These are phyloP conservation scores for Rhodotorula sp. DNA, from an alignment of 1,284 basidiomycete species.

Conservation along the genomic window DNA sequence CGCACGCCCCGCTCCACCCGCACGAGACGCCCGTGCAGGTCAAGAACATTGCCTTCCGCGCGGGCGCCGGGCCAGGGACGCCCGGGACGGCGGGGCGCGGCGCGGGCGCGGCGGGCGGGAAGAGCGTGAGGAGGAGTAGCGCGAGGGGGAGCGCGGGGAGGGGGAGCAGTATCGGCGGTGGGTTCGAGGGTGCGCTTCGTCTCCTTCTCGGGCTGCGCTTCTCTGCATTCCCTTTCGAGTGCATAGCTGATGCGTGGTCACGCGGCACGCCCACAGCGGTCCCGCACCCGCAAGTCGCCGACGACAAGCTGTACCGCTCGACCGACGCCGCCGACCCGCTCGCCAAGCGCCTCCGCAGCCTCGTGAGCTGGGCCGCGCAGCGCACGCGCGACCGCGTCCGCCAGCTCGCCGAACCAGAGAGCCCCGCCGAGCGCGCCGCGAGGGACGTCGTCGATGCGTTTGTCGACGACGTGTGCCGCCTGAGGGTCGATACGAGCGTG, in stretches of 20 bases:
- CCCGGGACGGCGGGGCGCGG: constrained; percentile 17
- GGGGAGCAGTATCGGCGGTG: constrained; percentile 37
- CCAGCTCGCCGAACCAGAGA: not conserved
- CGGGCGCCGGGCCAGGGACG: constrained; percentile 18
- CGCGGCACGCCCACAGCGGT: constrained; percentile 14
- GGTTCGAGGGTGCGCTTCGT: constrained; percentile 26
- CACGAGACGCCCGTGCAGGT: constrained; percentile 40
- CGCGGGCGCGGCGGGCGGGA: not conserved
- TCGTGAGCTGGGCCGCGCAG: constrained; percentile 38
- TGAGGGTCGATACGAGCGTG: constrained; percentile 30
- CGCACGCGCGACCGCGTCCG: constrained; percentile 29
- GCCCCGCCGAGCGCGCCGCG: constrained; percentile 4
- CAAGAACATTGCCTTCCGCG: constrained; percentile 31
- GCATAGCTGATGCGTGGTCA: not conserved
- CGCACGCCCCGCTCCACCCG: constrained; percentile 4
- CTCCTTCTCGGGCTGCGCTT: too few species aligned
- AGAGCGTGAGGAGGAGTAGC: constrained; percentile 24
- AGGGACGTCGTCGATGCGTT: constrained; percentile 28
- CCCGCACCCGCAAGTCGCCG: constrained; percentile 34
- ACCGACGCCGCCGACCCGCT: constrained; percentile 31
- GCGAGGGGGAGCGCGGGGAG: constrained; percentile 30
- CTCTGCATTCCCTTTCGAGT: not conserved
- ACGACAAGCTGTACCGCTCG: constrained; percentile 38
- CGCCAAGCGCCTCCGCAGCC: constrained; percentile 27
- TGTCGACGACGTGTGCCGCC: constrained; percentile 26